Evolutionary conservation across 768 basidiomycete genomes (phyloP).

Genomic region (Leucogyrophana mollusca): DNA sequence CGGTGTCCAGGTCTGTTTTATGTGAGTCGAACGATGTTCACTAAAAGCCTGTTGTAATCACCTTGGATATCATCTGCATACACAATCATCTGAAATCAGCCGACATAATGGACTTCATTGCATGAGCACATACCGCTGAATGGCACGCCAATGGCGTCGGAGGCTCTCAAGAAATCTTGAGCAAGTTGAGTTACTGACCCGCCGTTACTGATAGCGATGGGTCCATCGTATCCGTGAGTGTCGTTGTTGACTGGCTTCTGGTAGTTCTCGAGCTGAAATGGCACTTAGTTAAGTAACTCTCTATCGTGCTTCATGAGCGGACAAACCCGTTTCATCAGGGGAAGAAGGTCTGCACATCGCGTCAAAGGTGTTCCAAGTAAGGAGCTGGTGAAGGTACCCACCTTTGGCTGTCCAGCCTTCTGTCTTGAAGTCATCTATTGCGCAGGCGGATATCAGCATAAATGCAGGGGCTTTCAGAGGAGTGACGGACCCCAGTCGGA

Average conservation of each 20-base stretch:
- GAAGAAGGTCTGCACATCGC: constrained; percentile 52
- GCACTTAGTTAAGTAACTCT: background rate
- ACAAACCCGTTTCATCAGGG: constrained; percentile 66
- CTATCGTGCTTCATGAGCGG: background rate
- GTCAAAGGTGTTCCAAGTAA: background rate
- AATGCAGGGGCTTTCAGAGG: background rate
- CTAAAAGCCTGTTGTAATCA: constrained; percentile 6
- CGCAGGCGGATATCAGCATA: constrained; percentile 1
- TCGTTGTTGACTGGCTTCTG: constrained; percentile 70
- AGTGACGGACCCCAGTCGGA: constrained; percentile 61
- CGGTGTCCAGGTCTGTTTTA: constrained; percentile 50
- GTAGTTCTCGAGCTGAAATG: constrained; percentile 65
- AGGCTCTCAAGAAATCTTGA: constrained; percentile 67
- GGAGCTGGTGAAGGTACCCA: constrained; percentile 18
- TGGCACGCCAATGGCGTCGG: constrained; percentile 59
- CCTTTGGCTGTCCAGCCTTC: constrained; percentile 68
- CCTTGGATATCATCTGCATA: constrained; percentile 62
- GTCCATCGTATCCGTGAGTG: constrained; percentile 69
- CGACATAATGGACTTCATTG: no score
- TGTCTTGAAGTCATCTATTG: constrained; percentile 67
- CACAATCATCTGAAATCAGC: background rate
- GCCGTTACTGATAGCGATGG: constrained; percentile 73
- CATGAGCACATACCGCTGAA: constrained; percentile 51
- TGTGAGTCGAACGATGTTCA: constrained; percentile 1
- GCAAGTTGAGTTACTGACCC: constrained; percentile 62